phyloP scores from a whole-genome alignment of 768 basidiomycete genomes.

The Leccinum ochraceum region DNA sequence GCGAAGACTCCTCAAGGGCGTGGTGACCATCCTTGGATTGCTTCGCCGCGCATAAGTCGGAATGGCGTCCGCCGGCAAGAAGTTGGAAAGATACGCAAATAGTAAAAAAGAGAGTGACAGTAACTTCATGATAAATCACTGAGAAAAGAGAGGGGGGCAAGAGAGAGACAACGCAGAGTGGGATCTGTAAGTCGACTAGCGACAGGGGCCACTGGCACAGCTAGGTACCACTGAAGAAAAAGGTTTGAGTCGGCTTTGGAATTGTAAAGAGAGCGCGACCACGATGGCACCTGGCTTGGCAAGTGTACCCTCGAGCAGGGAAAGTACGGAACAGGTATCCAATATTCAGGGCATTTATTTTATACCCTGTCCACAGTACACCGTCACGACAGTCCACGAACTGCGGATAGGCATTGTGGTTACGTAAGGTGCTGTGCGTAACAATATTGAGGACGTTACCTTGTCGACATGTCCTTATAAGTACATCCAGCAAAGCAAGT shows the following conservation, averaged over 20 bases:
- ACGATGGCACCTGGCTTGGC: conserved; percentile 25
- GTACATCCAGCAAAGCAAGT: conserved; percentile 7
- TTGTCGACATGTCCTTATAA: conserved; percentile 15
- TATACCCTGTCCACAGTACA: conserved; percentile 11
- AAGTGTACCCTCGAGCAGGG: background rate
- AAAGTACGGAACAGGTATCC: background rate
- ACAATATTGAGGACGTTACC: conserved; percentile 22
- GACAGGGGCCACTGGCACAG: conserved; percentile 3
- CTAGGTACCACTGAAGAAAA: background rate
- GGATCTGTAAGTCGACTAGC: conserved; percentile 15
- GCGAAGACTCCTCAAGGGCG: conserved; percentile 43
- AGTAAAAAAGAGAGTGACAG: conserved; percentile 53
- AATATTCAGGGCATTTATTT: conserved; percentile 1
- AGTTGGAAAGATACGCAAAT: conserved; percentile 50
- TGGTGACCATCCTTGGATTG: conserved; percentile 37
- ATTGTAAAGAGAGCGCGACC: conserved; percentile 6
- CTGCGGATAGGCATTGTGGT: background rate
- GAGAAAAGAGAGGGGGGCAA: background rate
- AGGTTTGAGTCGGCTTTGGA: conserved; percentile 16
- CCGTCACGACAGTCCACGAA: background rate
- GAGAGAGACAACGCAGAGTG: background rate
- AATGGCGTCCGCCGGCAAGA: conserved; percentile 35
- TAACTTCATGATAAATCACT: conserved; percentile 46
- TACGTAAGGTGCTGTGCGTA: conserved; percentile 17
- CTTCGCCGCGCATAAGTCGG: conserved; percentile 18